phyloP scores from a whole-genome alignment of 192 early-diverging fungal species.

The Entophlyctis luteolus region DNA sequence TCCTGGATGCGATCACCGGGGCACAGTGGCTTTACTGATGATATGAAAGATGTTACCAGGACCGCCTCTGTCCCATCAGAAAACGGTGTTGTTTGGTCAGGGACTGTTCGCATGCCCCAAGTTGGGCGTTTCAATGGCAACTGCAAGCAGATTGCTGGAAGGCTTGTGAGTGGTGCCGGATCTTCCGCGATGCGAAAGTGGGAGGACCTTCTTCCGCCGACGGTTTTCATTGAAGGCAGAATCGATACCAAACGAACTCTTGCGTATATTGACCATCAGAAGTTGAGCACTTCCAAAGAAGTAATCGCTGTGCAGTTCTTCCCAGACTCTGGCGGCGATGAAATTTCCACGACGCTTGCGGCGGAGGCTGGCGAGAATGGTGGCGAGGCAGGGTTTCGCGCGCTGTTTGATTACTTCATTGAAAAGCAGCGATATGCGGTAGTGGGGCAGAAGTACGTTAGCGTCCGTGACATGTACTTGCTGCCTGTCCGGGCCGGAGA shows the following conservation, averaged over 20 bases:
- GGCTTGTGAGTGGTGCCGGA: slow-evolving; percentile 37
- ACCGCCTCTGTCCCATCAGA: not conserved
- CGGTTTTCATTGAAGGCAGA: slow-evolving; percentile 63
- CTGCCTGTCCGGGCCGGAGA: slow-evolving; percentile 56
- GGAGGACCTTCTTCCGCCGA: slow-evolving; percentile 56
- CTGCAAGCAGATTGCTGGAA: slow-evolving; percentile 61
- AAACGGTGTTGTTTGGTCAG: slow-evolving; percentile 52
- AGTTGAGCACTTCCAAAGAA: slow-evolving; percentile 52
- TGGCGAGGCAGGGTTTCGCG: slow-evolving; percentile 37
- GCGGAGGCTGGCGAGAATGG: slow-evolving; percentile 3
- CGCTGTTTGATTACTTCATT: slow-evolving; percentile 62
- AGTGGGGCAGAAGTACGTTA: slow-evolving; percentile 58
- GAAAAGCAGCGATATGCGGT: slow-evolving; percentile 61
- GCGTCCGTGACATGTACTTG: slow-evolving; percentile 74
- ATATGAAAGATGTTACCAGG: not conserved
- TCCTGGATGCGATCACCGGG: slow-evolving; percentile 3
- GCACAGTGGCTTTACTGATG: too few species aligned
- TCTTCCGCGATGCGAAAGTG: slow-evolving; percentile 40
- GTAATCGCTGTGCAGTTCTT: slow-evolving; percentile 61
- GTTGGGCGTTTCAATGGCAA: slow-evolving; percentile 56
- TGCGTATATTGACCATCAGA: slow-evolving; percentile 56
- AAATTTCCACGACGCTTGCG: not conserved
- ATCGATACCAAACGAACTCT: slow-evolving; percentile 48
- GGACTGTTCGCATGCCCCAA: slow-evolving; percentile 59
- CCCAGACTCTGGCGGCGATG: slow-evolving; percentile 17